Conservation (phyloP, 495 filamentous ascomycete species). For the Cladorrhinum samala region DNA sequence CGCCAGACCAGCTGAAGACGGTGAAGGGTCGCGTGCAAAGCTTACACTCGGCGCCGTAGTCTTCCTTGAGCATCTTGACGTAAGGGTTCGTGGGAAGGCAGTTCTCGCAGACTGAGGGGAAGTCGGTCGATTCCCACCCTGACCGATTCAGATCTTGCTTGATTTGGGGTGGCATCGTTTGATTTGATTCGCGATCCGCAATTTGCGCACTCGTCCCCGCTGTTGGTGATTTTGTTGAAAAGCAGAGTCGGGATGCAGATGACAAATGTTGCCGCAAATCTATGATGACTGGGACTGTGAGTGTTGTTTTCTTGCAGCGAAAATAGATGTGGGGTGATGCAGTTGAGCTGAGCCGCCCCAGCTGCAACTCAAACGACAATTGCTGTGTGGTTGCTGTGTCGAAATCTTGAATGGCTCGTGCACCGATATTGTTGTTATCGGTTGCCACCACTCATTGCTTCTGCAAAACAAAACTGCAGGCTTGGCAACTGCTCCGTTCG, state of each 20-base stretch:
- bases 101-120: conserved; percentile 59
- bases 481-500: neutral
- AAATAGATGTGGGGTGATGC: neutral
- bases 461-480: too few species aligned
- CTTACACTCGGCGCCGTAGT: conserved; percentile 77
- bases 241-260: too few species aligned
- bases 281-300: too few species aligned
- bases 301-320: too few species aligned
- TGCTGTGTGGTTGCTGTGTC: too few species aligned
- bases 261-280: neutral
- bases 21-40: conserved; percentile 94
- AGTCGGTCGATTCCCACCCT: conserved; percentile 90
- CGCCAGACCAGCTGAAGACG: conserved; percentile 86
- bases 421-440: conserved; percentile 11
- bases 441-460: conserved; percentile 7
- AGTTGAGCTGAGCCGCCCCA: too few species aligned
- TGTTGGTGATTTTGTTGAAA: too few species aligned
- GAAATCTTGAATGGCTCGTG: conserved; percentile 7
- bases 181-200: neutral
- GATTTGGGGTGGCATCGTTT: conserved; percentile 59
- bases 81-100: conserved; percentile 96
- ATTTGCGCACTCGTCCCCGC: neutral
- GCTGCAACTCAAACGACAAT: conserved; percentile 2
- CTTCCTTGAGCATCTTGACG: conserved; percentile 97
- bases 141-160: conserved; percentile 97